These are phyloP conservation scores for Hyaloperonospora brassicae DNA, from an alignment of 352 stramenopile genomes.

Conservation along the genomic window DNA sequence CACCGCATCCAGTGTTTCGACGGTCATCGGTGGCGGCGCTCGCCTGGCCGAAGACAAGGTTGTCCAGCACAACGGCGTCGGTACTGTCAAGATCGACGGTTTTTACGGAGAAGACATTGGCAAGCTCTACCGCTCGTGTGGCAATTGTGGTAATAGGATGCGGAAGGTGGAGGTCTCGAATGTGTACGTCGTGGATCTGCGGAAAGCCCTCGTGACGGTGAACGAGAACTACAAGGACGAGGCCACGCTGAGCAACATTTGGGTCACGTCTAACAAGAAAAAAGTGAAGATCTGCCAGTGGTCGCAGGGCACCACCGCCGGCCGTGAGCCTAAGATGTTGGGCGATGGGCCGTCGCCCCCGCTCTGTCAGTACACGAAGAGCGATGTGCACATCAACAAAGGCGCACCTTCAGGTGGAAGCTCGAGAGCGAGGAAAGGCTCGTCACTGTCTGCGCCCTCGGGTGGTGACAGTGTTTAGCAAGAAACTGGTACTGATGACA, in stretches of 20 bases:
- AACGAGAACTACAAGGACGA: constrained; percentile 46
- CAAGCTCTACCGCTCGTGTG: constrained; percentile 21
- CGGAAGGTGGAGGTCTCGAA: constrained; percentile 26
- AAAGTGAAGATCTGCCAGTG: constrained; percentile 6
- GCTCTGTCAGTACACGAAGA: constrained; percentile 22
- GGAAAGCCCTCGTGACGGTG: constrained; percentile 37
- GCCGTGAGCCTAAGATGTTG: constrained; percentile 17
- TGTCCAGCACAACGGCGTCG: constrained; percentile 35
- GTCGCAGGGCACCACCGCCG: constrained; percentile 9
- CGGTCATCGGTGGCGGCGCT: constrained; percentile 32
- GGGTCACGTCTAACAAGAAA: no score
- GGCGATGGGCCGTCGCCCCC: constrained; percentile 28
- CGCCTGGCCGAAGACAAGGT: constrained; percentile 45
- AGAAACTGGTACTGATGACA: no score
- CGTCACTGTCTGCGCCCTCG: no score
- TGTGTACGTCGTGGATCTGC: constrained; percentile 25
- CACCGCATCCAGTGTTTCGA: constrained; percentile 22
- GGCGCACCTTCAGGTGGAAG: not conserved
- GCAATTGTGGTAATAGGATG: constrained; percentile 27
- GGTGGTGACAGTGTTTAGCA: no score
- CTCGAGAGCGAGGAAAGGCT: no score
- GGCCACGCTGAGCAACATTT: no score
- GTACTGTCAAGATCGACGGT: constrained; percentile 21
- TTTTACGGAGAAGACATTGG: constrained; percentile 18
- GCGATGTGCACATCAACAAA: constrained; percentile 10